Evolutionary conservation across 805 yeast genomes (phyloP).

Genomic region (Schizosaccharomyces lindneri): DNA sequence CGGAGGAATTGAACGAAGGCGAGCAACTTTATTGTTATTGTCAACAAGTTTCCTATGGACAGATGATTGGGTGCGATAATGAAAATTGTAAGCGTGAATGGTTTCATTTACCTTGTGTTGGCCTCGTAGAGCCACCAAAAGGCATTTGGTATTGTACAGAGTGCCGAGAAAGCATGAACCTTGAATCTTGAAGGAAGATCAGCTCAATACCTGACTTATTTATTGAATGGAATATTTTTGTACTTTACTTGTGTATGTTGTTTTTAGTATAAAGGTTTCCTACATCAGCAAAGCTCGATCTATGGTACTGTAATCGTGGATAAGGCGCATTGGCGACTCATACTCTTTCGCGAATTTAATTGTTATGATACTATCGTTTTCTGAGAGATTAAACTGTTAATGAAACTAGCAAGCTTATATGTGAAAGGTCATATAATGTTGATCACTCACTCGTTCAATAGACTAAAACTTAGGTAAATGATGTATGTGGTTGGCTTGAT

Average conservation of each 20-base stretch:
- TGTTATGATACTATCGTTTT: too few species aligned
- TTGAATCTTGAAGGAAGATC: background rate
- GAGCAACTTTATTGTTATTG: conserved; percentile 52
- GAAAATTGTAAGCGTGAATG: conserved; percentile 67
- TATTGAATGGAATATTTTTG: background rate
- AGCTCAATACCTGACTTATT: background rate
- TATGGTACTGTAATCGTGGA: too few species aligned
- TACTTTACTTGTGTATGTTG: background rate
- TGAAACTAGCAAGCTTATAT: too few species aligned
- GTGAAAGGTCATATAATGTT: too few species aligned
- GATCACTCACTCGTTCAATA: too few species aligned
- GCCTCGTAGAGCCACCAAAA: conserved; percentile 49
- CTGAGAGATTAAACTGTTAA: too few species aligned
- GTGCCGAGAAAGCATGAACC: conserved; percentile 15
- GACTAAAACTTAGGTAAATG: too few species aligned
- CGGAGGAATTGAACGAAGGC: background rate
- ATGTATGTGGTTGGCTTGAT: too few species aligned
- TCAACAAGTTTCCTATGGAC: conserved; percentile 90
- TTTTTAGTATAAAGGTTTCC: background rate
- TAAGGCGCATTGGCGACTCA: too few species aligned
- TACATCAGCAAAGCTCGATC: background rate
- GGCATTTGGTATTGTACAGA: conserved; percentile 35
- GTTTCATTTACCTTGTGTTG: conserved; percentile 83
- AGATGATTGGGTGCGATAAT: conserved; percentile 98
- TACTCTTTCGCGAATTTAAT: too few species aligned